Evolutionary conservation across 2,329 filamentous ascomycete species (phyloP).

Genomic region (Mollisiaceae sp.): DNA sequence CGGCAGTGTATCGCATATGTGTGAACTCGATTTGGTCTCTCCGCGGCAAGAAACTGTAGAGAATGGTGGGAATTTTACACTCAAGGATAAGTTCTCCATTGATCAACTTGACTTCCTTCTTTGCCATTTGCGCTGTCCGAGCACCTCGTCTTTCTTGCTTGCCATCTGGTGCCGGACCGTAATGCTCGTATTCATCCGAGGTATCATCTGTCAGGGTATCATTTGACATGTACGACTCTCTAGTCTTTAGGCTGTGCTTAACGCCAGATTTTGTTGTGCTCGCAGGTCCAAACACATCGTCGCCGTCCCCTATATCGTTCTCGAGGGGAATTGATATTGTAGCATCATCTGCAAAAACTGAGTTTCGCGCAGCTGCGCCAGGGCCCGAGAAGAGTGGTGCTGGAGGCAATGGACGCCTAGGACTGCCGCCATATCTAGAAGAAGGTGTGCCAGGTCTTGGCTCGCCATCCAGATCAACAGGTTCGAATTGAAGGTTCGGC

Average conservation of each 20-base stretch:
- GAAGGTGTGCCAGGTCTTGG: constrained; percentile 90
- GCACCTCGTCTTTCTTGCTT: constrained; percentile 88
- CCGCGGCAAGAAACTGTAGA: constrained; percentile 94
- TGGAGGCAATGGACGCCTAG: constrained; percentile 83
- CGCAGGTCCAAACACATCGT: constrained; percentile 74
- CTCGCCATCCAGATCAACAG: constrained; percentile 84
- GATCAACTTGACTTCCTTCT: constrained; percentile 93
- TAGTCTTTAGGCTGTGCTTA: constrained; percentile 29
- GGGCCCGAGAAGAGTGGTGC: constrained; percentile 79
- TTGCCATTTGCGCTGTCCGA: constrained; percentile 83
- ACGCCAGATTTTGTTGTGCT: constrained; percentile 35
- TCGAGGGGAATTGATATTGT: constrained; percentile 75
- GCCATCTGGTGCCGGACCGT: constrained; percentile 85
- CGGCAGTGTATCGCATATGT: constrained; percentile 97
- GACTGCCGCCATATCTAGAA: constrained; percentile 85
- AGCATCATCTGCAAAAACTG: constrained; percentile 66
- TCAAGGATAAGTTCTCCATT: constrained; percentile 97
- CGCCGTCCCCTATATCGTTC: constrained; percentile 53
- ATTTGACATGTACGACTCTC: constrained; percentile 47
- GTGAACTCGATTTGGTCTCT: constrained; percentile 96
- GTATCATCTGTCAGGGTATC: constrained; percentile 45
- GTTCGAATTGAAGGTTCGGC: constrained; percentile 78
- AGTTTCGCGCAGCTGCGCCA: constrained; percentile 53
- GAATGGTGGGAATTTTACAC: constrained; percentile 98
- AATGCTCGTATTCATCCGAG: constrained; percentile 70